These are phyloP conservation scores for Botrytis pseudocinerea DNA, from an alignment of 2,329 filamentous ascomycete genomes.

Conservation along the genomic window DNA sequence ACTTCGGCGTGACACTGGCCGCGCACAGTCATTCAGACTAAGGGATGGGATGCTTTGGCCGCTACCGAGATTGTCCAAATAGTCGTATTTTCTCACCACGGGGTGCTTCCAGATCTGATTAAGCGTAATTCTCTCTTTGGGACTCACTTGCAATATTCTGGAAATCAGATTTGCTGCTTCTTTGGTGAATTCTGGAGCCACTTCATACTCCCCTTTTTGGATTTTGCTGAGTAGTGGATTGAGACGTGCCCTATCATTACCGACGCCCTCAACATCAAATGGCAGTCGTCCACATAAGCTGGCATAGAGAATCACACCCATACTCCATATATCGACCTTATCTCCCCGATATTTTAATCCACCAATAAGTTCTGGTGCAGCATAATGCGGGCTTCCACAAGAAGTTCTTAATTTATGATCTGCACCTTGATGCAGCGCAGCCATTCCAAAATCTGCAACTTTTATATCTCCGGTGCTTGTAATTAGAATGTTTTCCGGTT, in stretches of 20 bases:
- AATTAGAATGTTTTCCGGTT: constrained; percentile 94
- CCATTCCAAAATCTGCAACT: constrained; percentile 97
- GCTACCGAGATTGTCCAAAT: constrained; percentile 58
- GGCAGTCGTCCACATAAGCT: constrained; percentile 82
- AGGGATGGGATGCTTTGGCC: constrained; percentile 52
- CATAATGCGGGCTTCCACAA: constrained; percentile 96
- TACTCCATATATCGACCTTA: constrained; percentile 91
- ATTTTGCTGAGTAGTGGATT: constrained; percentile 62
- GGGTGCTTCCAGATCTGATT: constrained; percentile 83
- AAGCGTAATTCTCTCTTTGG: constrained; percentile 76
- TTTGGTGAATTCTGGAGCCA: constrained; percentile 61
- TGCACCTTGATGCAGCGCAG: constrained; percentile 79
- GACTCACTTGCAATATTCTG: constrained; percentile 76
- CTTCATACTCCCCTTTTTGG: constrained; percentile 58
- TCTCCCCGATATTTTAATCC: constrained; percentile 78
- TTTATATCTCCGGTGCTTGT: constrained; percentile 77
- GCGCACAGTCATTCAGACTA: constrained; percentile 61
- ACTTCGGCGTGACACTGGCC: constrained; percentile 57
- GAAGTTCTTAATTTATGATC: constrained; percentile 81
- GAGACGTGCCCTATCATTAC: constrained; percentile 44
- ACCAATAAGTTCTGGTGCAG: constrained; percentile 85
- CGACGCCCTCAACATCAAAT: constrained; percentile 59
- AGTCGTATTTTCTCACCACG: constrained; percentile 80
- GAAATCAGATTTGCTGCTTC: constrained; percentile 78
- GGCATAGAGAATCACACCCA: constrained; percentile 86